phyloP scores from a whole-genome alignment of 2,329 filamentous ascomycete species.

The Onygenales sp. region DNA sequence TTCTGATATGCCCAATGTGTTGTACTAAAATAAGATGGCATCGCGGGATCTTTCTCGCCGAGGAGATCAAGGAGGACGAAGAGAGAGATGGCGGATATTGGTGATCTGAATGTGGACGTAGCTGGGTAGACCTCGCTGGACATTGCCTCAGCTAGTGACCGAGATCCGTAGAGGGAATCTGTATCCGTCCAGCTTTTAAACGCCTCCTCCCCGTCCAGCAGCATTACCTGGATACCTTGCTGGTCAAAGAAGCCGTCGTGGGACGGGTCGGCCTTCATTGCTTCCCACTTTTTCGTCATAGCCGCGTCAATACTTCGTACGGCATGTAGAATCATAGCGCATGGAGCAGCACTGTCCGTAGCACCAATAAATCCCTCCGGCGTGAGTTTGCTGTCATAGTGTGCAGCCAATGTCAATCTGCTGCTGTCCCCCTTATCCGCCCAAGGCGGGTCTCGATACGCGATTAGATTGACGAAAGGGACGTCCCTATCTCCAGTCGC shows the following conservation, averaged over 20 bases:
- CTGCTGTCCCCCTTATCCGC: conserved; percentile 62
- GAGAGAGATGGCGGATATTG: conserved; percentile 69
- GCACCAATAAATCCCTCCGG: conserved; percentile 87
- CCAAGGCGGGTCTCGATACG: conserved; percentile 82
- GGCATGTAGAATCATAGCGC: conserved; percentile 84
- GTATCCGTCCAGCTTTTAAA: conserved; percentile 68
- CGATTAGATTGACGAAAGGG: conserved; percentile 79
- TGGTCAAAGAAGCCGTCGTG: conserved; percentile 50
- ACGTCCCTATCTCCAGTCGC: conserved; percentile 59
- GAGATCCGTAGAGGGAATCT: conserved; percentile 82
- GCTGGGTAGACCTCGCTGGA: conserved; percentile 59
- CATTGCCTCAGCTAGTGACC: conserved; percentile 75
- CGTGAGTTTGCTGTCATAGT: conserved; percentile 78
- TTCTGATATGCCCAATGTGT: conserved; percentile 89
- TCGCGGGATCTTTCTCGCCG: conserved; percentile 55
- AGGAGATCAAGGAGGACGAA: conserved; percentile 90
- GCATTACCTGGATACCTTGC: conserved; percentile 75
- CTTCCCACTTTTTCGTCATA: conserved; percentile 71
- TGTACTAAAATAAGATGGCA: conserved; percentile 80
- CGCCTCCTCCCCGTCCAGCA: conserved; percentile 91
- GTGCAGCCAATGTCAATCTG: conserved; percentile 77
- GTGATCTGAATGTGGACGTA: conserved; percentile 64
- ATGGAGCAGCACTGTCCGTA: conserved; percentile 86
- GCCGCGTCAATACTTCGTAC: conserved; percentile 71
- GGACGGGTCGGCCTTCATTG: conserved; percentile 47